Base-by-base conservation (phyloP, 306 rosid genomes). In the Clitoria ternatea region DNA sequence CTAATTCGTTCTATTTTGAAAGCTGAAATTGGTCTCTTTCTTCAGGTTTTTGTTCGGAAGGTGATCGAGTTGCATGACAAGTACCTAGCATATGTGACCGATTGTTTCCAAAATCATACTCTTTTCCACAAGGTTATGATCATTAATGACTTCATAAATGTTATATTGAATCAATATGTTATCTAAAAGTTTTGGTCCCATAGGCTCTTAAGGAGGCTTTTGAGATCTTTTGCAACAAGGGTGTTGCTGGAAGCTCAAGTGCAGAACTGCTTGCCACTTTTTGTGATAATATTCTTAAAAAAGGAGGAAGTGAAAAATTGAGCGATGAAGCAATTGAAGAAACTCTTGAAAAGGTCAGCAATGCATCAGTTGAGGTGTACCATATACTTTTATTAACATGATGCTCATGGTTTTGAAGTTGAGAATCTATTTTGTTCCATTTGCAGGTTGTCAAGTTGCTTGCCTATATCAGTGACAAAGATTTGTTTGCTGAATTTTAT, bases 161-260 rank as follows among this genome's bases (percentile, higher is more conserved):
- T 26, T 52, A 20, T 69, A 24, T 48, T 69, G 12, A 49, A 29
- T 50, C 35, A 29, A 27, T 60, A 42, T 67, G 22, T 49, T 50
- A 10, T 70, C 79, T 79, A 33, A 79, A 17, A 40, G 27, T 66
- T 61, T 37, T 68, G 49, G 20, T 57, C 54, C 9, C 62, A 36
- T 66, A 92, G 98, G 97, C 98, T n/a, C 84, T 93, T 45, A 93
- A 88, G 76, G 97, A 86, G 79, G 97, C 98, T 68, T 93, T 93
- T 87, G 98, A 90, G 89, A 82, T 85, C 15, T 90, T 93, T 66
- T 90, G 98, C 79, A 90, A 90, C 83, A 93, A 93, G 84, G 73
- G 87, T 57, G 97, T 93, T 70, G 86, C 86, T 57, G 97, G 97
- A 42, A 87, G 90, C 85, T 88, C 98, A 43, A 93, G 93, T 79